Conservation (phyloP, 441 rosid species). For the Populus hybrid region DNA sequence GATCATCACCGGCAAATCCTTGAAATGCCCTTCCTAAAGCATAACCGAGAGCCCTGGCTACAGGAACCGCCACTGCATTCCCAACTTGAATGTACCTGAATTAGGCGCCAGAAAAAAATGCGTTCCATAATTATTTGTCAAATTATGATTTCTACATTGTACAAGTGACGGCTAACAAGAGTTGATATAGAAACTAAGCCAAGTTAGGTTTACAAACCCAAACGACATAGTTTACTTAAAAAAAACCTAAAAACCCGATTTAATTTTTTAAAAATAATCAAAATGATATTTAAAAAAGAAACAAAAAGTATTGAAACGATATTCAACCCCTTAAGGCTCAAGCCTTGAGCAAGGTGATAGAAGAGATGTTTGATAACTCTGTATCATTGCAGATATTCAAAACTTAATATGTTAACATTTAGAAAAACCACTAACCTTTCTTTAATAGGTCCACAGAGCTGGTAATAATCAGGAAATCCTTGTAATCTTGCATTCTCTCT, state of each 20-base stretch:
- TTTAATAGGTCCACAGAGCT: constrained; percentile 59
- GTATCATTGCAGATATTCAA: not conserved
- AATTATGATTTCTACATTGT: not conserved
- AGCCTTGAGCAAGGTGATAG: no score
- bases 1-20: constrained; percentile 27
- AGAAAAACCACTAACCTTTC: constrained; percentile 38
- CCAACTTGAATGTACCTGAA: constrained; percentile 70
- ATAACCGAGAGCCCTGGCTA: constrained; percentile 64
- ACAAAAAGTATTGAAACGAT: no score
- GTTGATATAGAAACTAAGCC: no score
- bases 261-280: no score
- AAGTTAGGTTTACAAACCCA: no score
- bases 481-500: constrained; percentile 72
- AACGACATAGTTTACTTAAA: no score
- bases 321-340: no score
- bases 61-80: constrained; percentile 70
- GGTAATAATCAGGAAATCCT: constrained; percentile 68
- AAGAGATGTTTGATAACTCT: no score
- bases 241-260: no score
- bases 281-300: no score
- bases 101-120: not conserved
- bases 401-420: not conserved
- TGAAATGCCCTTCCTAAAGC: constrained; percentile 46
- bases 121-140: not conserved
- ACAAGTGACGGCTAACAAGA: no score